Evolutionary conservation across 768 basidiomycete genomes (phyloP), one percentile per base, ranked within the genome.

Genomic region (Lentinula edodes): DNA sequence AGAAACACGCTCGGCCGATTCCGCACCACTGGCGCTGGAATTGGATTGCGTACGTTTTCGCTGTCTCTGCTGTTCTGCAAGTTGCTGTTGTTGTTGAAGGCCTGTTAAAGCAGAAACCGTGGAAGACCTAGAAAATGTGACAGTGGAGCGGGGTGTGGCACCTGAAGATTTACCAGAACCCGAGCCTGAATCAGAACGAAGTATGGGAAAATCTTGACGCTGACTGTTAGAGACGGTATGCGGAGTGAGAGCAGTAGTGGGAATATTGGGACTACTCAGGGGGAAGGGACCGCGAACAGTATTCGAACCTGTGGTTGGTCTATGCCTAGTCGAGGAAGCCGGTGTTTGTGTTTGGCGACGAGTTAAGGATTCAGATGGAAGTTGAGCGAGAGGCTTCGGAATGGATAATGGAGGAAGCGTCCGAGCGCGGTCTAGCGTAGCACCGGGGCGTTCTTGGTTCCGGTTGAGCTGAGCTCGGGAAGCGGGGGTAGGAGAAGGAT

Each of bases 41-140:
- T 67, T 62, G 7, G 75, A 71, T 52, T 66, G 67, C n/a, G 72
- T 68, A 43, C 75, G 65, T 64, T 70, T 72, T 28, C 48, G 36
- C 48, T 60, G 50, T n/a, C 59, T 16, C 45, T 52, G 59, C 10
- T 59, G 58, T 12, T 59, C 43, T 8, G 48, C 43, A 48, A 70
- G 71, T 60, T 72, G 70, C 62, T 68, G 72, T 62, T 68, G 79
- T 68, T 68, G 72, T 70, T 39, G 72, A 69, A 90, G 72, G 12
- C 81, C 85, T 45, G 70, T 80, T 38, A 87, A 70, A 45, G 84
- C 75, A 34, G 79, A 79, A 9, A 86, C 76, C 2, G 84, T 79
- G 28, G 81, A 76, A 0, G 89, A 85, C 1, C 84, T 81, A 5
- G 88, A 89, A 69, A 90, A 89, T 3, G 86, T 86, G 5, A 85